phyloP scores from a whole-genome alignment of 2,329 filamentous ascomycete species.

The Ophiobolus disseminans region DNA sequence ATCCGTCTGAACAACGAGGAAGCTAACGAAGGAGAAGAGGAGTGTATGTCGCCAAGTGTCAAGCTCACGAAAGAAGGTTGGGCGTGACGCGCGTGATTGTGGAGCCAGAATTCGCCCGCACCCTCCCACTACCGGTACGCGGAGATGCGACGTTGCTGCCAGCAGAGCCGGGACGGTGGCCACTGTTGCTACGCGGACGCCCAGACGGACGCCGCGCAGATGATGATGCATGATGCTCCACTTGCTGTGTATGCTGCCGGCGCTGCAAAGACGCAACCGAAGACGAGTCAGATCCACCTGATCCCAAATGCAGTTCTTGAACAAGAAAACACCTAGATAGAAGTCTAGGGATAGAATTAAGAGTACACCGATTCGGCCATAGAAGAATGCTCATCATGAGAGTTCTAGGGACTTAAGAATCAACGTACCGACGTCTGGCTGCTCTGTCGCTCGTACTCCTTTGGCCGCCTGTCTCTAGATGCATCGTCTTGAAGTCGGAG shows the following conservation, averaged over 20 bases:
- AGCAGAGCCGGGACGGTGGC: slow-evolving; percentile 45
- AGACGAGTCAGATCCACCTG: slow-evolving; percentile 50
- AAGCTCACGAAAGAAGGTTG: slow-evolving; percentile 5
- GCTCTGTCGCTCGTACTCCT: slow-evolving; percentile 50
- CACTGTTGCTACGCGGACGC: slow-evolving; percentile 50
- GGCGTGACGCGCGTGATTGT: slow-evolving; percentile 34
- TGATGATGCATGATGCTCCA: slow-evolving; percentile 41
- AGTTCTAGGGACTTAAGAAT: slow-evolving; percentile 52
- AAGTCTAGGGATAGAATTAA: slow-evolving; percentile 51
- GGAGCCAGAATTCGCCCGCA: slow-evolving; percentile 41
- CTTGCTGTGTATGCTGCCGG: slow-evolving; percentile 47
- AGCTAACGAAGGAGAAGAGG: slow-evolving; percentile 10
- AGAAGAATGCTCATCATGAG: slow-evolving; percentile 47
- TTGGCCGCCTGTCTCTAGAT: slow-evolving; percentile 47
- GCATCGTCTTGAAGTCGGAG: slow-evolving; percentile 84
- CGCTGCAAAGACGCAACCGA: slow-evolving; percentile 48
- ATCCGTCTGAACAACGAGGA: not conserved
- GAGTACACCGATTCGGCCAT: slow-evolving; percentile 51
- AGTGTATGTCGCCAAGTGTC: slow-evolving; percentile 7
- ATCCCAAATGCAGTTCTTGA: slow-evolving; percentile 45
- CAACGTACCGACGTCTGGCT: slow-evolving; percentile 54
- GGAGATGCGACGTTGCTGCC: slow-evolving; percentile 30
- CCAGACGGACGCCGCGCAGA: slow-evolving; percentile 43
- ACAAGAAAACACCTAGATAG: slow-evolving; percentile 41
- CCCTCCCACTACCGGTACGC: slow-evolving; percentile 35